phyloP scores from a whole-genome alignment of 2,329 filamentous ascomycete species.

The Colletotrichum cuscutae region DNA sequence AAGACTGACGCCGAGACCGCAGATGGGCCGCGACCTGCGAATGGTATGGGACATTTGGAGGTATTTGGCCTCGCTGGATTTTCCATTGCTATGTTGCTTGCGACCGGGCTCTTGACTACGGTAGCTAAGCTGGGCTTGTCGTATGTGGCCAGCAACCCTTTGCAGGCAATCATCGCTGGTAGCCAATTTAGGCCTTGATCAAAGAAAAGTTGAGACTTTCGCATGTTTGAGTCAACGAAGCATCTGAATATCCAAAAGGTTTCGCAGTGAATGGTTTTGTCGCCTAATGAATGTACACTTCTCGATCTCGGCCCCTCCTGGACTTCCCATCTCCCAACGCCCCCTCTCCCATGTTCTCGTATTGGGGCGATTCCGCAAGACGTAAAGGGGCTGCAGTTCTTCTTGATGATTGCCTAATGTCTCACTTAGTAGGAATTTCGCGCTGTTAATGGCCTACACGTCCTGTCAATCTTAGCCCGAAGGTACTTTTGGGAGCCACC shows the following conservation, averaged over 20 bases:
- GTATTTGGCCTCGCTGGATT: not conserved
- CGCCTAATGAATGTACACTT: not conserved
- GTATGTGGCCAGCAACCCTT: not conserved
- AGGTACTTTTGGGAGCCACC: no score
- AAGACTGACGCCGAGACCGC: not conserved
- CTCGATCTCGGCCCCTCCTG: not conserved
- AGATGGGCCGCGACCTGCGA: not conserved
- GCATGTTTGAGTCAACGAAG: no score
- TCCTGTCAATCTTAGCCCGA: no score
- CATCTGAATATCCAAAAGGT: no score
- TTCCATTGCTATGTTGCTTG: not conserved
- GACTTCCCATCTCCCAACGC: not conserved
- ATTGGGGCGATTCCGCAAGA: no score
- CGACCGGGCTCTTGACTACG: not conserved
- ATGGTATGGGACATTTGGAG: not conserved
- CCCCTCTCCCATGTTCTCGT: no score
- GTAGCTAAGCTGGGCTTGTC: not conserved
- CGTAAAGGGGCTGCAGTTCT: no score
- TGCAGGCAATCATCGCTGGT: not conserved
- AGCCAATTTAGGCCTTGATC: not conserved
- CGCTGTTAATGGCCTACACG: no score
- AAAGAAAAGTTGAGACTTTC: no score
- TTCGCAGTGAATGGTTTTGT: not conserved
- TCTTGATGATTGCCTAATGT: no score
- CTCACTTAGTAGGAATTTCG: no score